These are phyloP conservation scores for Agrocybe chaxingu DNA, from an alignment of 768 basidiomycete species.

Conservation along the genomic window DNA sequence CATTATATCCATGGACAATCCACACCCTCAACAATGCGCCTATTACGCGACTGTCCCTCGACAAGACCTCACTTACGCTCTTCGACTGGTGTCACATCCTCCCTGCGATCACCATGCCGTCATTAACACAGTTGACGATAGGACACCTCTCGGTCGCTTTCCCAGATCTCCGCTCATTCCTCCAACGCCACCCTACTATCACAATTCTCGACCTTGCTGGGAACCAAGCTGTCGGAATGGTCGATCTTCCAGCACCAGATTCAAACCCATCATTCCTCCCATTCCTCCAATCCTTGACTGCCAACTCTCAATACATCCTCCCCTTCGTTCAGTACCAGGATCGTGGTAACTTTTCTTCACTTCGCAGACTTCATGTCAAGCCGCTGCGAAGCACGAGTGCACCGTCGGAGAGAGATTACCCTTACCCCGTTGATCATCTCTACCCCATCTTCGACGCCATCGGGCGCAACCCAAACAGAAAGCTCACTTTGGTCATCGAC, in stretches of 20 bases:
- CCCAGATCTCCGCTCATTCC: conserved; percentile 16
- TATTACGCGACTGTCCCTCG: conserved; percentile 14
- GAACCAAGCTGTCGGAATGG: conserved; percentile 6
- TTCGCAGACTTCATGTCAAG: background rate
- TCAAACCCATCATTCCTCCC: background rate
- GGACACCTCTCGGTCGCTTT: conserved; percentile 12
- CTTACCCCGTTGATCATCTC: background rate
- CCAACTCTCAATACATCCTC: conserved; percentile 2
- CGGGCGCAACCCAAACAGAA: too few relatives aligned
- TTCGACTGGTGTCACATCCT: conserved; percentile 18
- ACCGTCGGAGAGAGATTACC: background rate
- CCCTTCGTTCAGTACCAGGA: conserved; percentile 7
- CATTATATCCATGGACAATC: conserved; percentile 9
- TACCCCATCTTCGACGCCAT: background rate
- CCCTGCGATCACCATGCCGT: conserved; percentile 11
- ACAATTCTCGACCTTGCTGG: conserved; percentile 14
- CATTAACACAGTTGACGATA: conserved; percentile 11
- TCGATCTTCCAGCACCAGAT: background rate
- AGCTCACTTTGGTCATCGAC: too few relatives aligned
- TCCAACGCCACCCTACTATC: conserved; percentile 18
- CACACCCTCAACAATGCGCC: conserved; percentile 12
- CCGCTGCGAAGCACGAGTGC: background rate
- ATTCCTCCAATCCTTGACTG: conserved; percentile 1
- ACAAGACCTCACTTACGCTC: conserved; percentile 8
- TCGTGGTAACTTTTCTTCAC: background rate